Percentiles rank a stretch among this genome's conserved stretches.
Conservation (phyloP, 768 basidiomycete genomes). For the Psilocybe cubensis region DNA sequence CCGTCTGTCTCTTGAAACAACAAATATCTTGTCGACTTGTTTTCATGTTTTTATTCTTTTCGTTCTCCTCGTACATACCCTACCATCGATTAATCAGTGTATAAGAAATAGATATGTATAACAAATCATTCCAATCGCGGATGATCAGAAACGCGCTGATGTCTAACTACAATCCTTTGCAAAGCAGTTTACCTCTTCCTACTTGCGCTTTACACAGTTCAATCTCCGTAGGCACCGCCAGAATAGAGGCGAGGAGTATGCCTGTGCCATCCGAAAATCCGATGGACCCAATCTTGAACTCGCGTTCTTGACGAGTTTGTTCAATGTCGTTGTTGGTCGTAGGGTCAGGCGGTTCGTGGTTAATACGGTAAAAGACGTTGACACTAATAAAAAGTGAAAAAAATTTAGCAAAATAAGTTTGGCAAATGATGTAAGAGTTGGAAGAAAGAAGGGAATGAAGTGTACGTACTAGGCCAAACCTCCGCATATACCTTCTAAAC, state of each 20-base stretch:
- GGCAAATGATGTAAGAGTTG: not conserved
- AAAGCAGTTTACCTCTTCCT: slow-evolving; percentile 69
- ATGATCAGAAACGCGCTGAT: not conserved
- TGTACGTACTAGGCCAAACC: slow-evolving; percentile 84
- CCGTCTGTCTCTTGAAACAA: too few species aligned
- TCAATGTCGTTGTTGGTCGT: slow-evolving; percentile 53
- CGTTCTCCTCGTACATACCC: not conserved
- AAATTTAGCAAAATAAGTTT: not conserved
- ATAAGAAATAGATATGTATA: not conserved
- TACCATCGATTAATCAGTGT: not conserved
- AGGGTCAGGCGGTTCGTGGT: slow-evolving; percentile 65
- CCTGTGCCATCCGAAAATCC: slow-evolving; percentile 86
- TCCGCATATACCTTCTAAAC: slow-evolving; percentile 90
- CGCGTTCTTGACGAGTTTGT: slow-evolving; percentile 72
- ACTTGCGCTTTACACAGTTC: slow-evolving; percentile 77
- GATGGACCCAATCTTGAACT: slow-evolving; percentile 90
- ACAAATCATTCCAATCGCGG: not conserved
- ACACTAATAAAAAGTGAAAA: slow-evolving; percentile 52
- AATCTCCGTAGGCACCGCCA: slow-evolving; percentile 78
- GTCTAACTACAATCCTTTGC: slow-evolving; percentile 56
- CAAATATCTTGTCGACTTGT: not conserved
- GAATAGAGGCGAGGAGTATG: slow-evolving; percentile 63
- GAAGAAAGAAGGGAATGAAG: slow-evolving; percentile 22
- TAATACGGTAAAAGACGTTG: slow-evolving; percentile 84
- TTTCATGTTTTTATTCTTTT: slow-evolving; percentile 3